Evolutionary conservation across 2,329 filamentous ascomycete genomes (phyloP), one percentile per base, ranked within the genome.

Genomic region (Clarireedia paspali): DNA sequence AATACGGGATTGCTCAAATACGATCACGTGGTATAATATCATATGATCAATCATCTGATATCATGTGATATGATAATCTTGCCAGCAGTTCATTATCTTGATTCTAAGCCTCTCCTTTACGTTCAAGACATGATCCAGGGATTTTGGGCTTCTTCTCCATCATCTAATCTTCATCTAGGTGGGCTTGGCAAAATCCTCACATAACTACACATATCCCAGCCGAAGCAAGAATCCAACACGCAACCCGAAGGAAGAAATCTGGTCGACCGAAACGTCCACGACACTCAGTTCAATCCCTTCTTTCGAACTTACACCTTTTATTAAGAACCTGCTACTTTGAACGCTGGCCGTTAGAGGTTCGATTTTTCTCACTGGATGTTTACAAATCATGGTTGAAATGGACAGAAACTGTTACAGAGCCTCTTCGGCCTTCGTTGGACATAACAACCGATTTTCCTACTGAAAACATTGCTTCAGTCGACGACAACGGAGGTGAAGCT

Each of bases 151-250:
- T 6, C 30, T 15, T 12, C 6, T 20, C 17, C 10, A 20, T 6
- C 20, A n/a, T 23, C 51, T 47, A 39, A 53, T 30, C 15, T 26
- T 54, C 54, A 50, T 23, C 34, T 60, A 92, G 89, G 77, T 96
- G 92, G 92, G 91, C 92, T 40, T 87, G 95, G 77, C 89, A 89
- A 62, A 91, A 97, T 68, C 83, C 91, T 1, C 87, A 94, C 67
- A 70, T 86, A 36, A 91, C 91, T 5, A 75, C 87, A 36, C 91
- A 95, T 68, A 90, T 96, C 56, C 79, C 87, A 12, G 71, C 78
- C 12, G 76, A 79, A 34, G 77, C 82, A 42, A 77, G 84, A n/a
- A 75, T 88, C 38, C 74, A 78, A 1, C 67, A 77, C 48, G 70
- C 80, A 64, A 80, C 73, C 0, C 69, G 72, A 53, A 74, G 67